Evolutionary conservation across 345 rosid species (phyloP), one percentile per base, ranked within the genome.

Genomic region (Geranium brycei): DNA sequence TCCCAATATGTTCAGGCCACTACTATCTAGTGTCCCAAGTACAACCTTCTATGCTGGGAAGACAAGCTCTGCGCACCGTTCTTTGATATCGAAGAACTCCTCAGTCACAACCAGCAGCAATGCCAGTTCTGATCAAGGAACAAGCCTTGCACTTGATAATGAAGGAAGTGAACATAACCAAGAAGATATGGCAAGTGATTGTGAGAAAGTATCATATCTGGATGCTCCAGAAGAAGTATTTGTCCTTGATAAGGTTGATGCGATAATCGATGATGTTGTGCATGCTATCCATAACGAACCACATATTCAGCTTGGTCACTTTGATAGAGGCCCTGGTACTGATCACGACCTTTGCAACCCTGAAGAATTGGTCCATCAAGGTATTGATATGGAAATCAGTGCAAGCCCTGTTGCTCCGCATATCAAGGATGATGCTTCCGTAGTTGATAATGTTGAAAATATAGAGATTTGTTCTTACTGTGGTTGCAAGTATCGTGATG

Each of bases 1-100:
- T 70, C 95, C 82, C 70, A 92, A 87, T 76, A 93, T 93, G 99
- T 93, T 93, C 77, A 85, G 99, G 76, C 99, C 99, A 62, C 91
- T 93, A 67, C 73, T 91, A 68, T 93, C 99, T 64, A 93, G 95
- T 83, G 97, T 90, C 63, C 97, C 99, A 4, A 86, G 92, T 78
- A 82, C 88, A 30, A 82, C 95, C 70, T 86, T 90, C 61, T 87
- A 86, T 75, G 74, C 59, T 69, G 96, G 97, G 71, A 86, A 86
- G 71, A 69, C 78, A 62, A 79, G 74, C 73, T 77, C 91, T 71
- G 76, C 80, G 28, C 81, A 81, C 57, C 87, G 79, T 55, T 73
- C 91, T 73, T 53, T 85, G 66, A 77, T 80, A 77, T 80, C 86
- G 53, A 74, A 84, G 72, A 81, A 88, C 75, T 85, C 97, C 72